A percentile compares a stretch with the other conserved stretches of the same genome.
Evolutionary conservation across 2,329 filamentous ascomycete species (phyloP).

Genomic region (Falciphora oryzae): DNA sequence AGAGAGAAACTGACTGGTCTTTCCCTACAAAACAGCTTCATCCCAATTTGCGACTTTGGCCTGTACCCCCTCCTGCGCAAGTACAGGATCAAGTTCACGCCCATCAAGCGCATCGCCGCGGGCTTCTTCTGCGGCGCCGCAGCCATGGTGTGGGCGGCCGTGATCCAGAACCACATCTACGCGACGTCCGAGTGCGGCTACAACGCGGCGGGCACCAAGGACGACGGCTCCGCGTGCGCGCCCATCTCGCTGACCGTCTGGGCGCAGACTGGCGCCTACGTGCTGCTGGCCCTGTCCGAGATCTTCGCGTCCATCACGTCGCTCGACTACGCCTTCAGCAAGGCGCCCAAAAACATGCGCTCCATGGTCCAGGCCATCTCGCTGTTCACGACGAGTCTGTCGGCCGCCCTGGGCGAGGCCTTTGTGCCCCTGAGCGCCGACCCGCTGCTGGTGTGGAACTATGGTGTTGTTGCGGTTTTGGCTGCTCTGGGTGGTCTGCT

Average conservation of each 20-base stretch:
- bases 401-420: constrained; percentile 64
- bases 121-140: constrained; percentile 62
- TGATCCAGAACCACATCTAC: constrained; percentile 61
- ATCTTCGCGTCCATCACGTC: constrained; percentile 52
- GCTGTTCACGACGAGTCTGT: constrained; percentile 65
- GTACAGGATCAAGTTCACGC: constrained; percentile 60
- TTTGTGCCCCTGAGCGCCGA: constrained; percentile 56
- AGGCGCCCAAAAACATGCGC: constrained; percentile 75
- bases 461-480: constrained; percentile 56
- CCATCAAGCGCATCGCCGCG: constrained; percentile 67
- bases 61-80: constrained; percentile 65
- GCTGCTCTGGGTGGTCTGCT: constrained; percentile 54
- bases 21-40: constrained; percentile 36
- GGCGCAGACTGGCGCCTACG: constrained; percentile 47
- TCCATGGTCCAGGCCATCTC: constrained; percentile 66
- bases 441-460: constrained; percentile 68
- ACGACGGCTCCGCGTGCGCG: constrained; percentile 39
- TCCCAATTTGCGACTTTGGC: constrained; percentile 63
- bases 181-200: constrained; percentile 53
- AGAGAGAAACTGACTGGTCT: background rate
- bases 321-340: constrained; percentile 74
- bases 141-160: constrained; percentile 53
- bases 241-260: constrained; percentile 60
- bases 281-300: constrained; percentile 46
- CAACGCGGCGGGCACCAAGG: constrained; percentile 29